Percentiles rank a stretch among this genome's conserved stretches.
phyloP scores from a whole-genome alignment of 176 grass and related monocot species.

The Aegilops bicornis region DNA sequence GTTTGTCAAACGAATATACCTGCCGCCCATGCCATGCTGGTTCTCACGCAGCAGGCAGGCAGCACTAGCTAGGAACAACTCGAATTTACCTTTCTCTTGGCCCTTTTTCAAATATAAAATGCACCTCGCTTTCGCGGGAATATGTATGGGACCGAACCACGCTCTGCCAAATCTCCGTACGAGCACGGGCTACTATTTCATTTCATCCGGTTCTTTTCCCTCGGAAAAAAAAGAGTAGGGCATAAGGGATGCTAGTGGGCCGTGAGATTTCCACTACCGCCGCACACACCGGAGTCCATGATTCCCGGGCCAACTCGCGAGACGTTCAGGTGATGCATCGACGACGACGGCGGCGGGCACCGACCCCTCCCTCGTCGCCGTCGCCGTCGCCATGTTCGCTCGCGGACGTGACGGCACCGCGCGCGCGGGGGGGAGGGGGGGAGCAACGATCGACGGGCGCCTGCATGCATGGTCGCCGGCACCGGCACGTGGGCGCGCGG shows the following conservation, averaged over 20 bases:
- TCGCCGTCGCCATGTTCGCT: not conserved
- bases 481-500: conserved; percentile 39
- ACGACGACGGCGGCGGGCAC: too few species aligned
- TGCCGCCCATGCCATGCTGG: not conserved
- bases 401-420: not conserved
- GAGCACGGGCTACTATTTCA: too few species aligned
- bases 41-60: not conserved
- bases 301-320: not conserved
- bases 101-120: too few species aligned
- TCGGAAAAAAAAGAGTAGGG: not conserved
- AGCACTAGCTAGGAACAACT: not conserved
- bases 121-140: not conserved
- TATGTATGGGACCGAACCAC: not conserved
- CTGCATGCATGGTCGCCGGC: not conserved
- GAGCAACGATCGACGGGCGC: not conserved
- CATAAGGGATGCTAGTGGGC: too few species aligned
- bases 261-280: not conserved
- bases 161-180: not conserved
- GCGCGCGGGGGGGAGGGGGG: not conserved
- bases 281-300: not conserved
- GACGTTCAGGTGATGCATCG: too few species aligned
- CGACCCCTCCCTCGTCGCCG: too few species aligned
- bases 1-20: conserved; percentile 4
- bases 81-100: not conserved
- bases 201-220: not conserved